Conservation (phyloP, 2,329 filamentous ascomycete genomes). For the Lachnellula subtilissima region DNA sequence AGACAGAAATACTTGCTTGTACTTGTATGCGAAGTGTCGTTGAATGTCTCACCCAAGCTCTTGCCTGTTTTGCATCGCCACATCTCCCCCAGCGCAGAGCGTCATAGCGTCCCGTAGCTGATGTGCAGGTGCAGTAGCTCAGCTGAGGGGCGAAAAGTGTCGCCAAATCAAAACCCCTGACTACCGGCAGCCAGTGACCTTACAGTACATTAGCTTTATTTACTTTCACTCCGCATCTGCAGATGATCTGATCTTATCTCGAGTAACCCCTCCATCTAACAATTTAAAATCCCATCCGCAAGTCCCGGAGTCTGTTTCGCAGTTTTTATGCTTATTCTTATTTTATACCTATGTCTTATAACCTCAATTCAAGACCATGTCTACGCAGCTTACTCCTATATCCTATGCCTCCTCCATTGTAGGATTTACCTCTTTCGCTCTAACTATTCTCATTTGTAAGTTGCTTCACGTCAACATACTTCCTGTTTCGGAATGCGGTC, state of each 20-base stretch:
- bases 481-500: not conserved
- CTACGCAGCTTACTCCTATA: slow-evolving; percentile 6
- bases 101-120: not conserved
- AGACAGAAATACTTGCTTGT: too few relatives aligned
- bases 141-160: not conserved
- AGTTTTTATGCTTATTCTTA: not conserved
- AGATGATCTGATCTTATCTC: not conserved
- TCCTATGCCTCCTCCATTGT: slow-evolving; percentile 17
- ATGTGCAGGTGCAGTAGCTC: not conserved
- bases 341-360: not conserved
- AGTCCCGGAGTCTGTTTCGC: not conserved
- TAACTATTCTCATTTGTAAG: slow-evolving; percentile 18
- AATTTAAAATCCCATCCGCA: not conserved
- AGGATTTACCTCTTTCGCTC: slow-evolving; percentile 22
- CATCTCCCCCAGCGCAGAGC: not conserved
- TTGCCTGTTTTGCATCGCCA: not conserved
- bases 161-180: not conserved
- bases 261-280: not conserved
- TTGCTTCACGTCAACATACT: not conserved
- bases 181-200: not conserved
- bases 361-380: not conserved
- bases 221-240: not conserved
- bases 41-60: too few relatives aligned
- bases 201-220: too few relatives aligned
- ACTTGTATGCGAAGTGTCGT: too few relatives aligned